phyloP scores from a whole-genome alignment of 495 filamentous ascomycete species.

The Penicillium robsamsonii region DNA sequence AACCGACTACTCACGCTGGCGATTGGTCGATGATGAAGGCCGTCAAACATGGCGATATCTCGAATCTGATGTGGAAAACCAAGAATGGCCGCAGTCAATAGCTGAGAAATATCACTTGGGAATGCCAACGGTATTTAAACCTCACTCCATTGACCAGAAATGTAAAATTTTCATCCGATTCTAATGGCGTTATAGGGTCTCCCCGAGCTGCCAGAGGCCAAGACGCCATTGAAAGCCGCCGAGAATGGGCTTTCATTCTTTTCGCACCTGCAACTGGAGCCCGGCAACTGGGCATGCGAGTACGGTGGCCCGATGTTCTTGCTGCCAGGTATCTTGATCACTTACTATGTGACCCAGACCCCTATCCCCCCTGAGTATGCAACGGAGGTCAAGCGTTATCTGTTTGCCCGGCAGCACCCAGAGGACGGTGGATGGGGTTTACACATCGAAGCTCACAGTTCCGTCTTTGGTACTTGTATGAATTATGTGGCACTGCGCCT shows the following conservation, averaged over 20 bases:
- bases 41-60: constrained; percentile 94
- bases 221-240: constrained; percentile 71
- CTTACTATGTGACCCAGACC: constrained; percentile 90
- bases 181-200: constrained; percentile 54
- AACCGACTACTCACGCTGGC: constrained; percentile 83
- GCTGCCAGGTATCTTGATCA: constrained; percentile 76
- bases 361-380: constrained; percentile 77
- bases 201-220: constrained; percentile 65
- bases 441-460: constrained; percentile 93
- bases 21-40: constrained; percentile 76
- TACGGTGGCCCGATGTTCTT: constrained; percentile 93
- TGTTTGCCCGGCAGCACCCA: constrained; percentile 81
- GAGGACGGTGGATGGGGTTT: constrained; percentile 95
- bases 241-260: constrained; percentile 87
- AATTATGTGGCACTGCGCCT: constrained; percentile 86
- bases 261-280: constrained; percentile 80
- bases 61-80: constrained; percentile 66
- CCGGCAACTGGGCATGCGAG: constrained; percentile 94
- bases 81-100: constrained; percentile 78
- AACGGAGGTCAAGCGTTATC: constrained; percentile 90
- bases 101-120: constrained; percentile 86
- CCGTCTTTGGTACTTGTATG: constrained; percentile 83
- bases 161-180: not conserved
- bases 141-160: not conserved
- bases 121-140: constrained; percentile 55